A percentile compares a stretch with the other conserved stretches of the same genome.
Evolutionary conservation across 75 land plant genomes (phyloP).

Genomic region (Adiantum capillusveneris): DNA sequence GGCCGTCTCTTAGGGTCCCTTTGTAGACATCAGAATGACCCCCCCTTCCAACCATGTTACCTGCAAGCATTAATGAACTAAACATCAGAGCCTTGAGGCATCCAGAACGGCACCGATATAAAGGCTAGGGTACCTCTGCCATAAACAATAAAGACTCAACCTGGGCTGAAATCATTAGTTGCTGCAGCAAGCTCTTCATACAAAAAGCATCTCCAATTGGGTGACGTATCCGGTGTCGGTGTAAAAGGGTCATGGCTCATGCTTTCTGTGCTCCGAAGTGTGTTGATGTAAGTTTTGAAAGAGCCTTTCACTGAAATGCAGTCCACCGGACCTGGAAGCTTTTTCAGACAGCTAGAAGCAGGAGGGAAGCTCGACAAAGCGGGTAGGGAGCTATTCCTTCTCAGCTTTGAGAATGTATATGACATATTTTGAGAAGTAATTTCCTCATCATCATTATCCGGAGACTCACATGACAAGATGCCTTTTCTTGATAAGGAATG

Average conservation of each 20-base stretch:
- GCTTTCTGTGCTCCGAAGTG: neutral
- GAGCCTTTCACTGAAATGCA: neutral
- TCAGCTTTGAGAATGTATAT: neutral
- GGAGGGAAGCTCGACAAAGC: constrained; percentile 1
- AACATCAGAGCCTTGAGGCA: too few relatives aligned
- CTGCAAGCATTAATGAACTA: constrained; percentile 20
- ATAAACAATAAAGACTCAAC: constrained; percentile 13
- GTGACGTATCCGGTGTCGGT: neutral
- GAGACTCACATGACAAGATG: neutral
- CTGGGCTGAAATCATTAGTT: constrained; percentile 47
- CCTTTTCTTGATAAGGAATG: neutral
- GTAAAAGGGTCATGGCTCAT: constrained; percentile 7
- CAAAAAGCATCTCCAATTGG: constrained; percentile 38
- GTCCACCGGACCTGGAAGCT: neutral
- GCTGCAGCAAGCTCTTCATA: constrained; percentile 37
- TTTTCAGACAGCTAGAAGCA: neutral
- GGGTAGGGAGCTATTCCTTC: neutral
- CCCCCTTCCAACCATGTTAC: constrained; percentile 44
- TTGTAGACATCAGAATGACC: constrained; percentile 38
- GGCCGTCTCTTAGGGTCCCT: constrained; percentile 20
- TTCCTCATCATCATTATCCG: neutral
- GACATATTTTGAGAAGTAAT: neutral
- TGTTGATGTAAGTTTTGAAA: constrained; percentile 1
- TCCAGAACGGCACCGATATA: too few relatives aligned
- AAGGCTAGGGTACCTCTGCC: neutral